Conservation (phyloP, 306 rosid species). For the Acmispon strigosus region DNA sequence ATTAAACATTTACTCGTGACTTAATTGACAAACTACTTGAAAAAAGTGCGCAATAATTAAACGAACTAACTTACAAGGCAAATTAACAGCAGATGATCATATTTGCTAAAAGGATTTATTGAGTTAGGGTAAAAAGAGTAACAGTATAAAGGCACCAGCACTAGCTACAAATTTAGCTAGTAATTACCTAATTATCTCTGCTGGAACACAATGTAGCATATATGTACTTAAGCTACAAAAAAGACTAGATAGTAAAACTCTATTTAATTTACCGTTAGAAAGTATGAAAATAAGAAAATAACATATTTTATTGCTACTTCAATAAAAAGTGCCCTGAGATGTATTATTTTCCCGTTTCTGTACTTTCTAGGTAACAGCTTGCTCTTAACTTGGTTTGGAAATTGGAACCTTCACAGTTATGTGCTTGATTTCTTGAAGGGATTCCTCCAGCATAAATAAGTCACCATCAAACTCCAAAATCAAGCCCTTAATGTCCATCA, state of each 20-base stretch:
- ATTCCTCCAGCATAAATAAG: conserved; percentile 21
- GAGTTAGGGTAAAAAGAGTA: neutral
- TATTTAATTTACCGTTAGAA: too few species aligned
- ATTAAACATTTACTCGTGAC: too few species aligned
- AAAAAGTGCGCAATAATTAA: too few species aligned
- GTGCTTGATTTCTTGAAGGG: conserved; percentile 3
- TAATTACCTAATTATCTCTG: neutral
- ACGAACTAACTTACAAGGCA: neutral
- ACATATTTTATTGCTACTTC: too few species aligned
- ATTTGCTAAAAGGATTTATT: neutral
- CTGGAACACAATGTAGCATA: neutral
- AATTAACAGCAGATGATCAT: neutral
- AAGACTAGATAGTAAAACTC: neutral
- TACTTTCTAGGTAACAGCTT: too few species aligned
- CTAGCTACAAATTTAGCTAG: neutral
- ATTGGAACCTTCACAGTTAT: neutral
- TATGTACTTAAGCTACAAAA: neutral
- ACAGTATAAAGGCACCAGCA: neutral
- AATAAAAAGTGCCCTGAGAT: too few species aligned
- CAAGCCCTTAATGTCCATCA: conserved; percentile 52
- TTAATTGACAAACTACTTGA: too few species aligned
- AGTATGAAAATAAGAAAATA: too few species aligned
- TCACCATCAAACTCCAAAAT: conserved; percentile 27
- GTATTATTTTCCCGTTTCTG: too few species aligned
- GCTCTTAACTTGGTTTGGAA: neutral